Evolutionary conservation across 352 stramenopile species (phyloP).

Genomic region (Saprolegnia diclina): DNA sequence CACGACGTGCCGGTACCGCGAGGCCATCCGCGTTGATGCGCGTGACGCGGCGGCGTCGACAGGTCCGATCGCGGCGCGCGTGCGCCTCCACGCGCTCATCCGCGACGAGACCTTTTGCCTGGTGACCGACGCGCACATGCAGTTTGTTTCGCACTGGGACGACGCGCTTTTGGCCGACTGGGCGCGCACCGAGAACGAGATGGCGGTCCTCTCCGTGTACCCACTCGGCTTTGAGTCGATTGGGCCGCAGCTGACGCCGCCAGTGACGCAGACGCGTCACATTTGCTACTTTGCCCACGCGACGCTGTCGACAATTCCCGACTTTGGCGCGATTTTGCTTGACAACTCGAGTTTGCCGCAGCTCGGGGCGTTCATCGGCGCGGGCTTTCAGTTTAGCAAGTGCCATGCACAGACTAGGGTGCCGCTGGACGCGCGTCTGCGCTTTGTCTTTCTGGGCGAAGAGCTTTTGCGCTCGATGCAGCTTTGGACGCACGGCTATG

Average conservation of each 20-base stretch:
- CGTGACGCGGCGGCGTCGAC: slow-evolving; percentile 33
- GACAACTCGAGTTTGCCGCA: slow-evolving; percentile 32
- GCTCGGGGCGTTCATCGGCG: slow-evolving; percentile 30
- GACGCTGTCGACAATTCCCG: not conserved
- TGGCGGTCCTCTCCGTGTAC: slow-evolving; percentile 32
- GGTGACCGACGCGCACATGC: slow-evolving; percentile 30
- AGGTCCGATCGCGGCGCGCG: slow-evolving; percentile 33
- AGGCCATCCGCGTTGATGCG: slow-evolving; percentile 29
- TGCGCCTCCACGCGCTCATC: slow-evolving; percentile 32
- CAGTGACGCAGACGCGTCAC: not conserved
- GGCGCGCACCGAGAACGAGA: slow-evolving; percentile 31
- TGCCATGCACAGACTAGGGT: slow-evolving; percentile 30
- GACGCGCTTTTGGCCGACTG: slow-evolving; percentile 27
- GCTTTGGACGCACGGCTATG: slow-evolving; percentile 31
- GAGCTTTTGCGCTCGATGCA: slow-evolving; percentile 30
- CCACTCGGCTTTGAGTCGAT: slow-evolving; percentile 2
- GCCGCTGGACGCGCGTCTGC: slow-evolving; percentile 29
- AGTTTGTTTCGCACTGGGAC: slow-evolving; percentile 31
- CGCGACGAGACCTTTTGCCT: slow-evolving; percentile 31
- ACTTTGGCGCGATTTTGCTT: slow-evolving; percentile 12
- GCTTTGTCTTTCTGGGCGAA: slow-evolving; percentile 32
- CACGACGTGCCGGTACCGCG: slow-evolving; percentile 14
- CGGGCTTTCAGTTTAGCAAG: slow-evolving; percentile 29
- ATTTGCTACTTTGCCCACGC: slow-evolving; percentile 23
- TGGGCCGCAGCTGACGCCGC: not conserved